Base-by-base conservation (phyloP, 1,284 basidiomycete genomes). In the Singerocomus rubriflavus region DNA sequence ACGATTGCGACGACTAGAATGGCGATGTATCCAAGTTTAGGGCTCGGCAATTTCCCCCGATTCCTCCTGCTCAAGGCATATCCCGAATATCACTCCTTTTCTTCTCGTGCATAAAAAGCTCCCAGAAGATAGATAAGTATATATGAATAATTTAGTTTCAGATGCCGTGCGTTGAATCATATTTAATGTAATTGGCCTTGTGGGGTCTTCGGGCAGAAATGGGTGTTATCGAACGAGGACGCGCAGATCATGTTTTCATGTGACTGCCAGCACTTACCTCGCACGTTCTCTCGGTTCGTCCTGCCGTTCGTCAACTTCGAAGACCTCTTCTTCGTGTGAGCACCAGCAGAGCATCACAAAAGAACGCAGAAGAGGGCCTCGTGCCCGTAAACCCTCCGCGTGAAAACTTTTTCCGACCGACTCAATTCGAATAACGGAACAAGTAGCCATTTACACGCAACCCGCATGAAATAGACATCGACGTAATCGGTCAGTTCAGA, bases 1-100 rank as follows among this genome's bases (percentile, higher is more conserved):
- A 47, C 5, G 55, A 51, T 3, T 52, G 46, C n/a, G 53, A 52
- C 6, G 48, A 44, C 26, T 52, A 61, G 36, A 26, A 34, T 1
- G 21, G 29, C 1, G 16, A 1, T 16, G 17, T 29, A 12, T 25
- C 37, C 39, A 46, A 47, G 38, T 34, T 50, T 33, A 36, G 48
- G 17, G n/a, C 17, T 39, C 31, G 33, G 37, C n/a, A 0, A 26
- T 42, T n/a, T 6, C 26, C 32, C 31, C 33, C 6, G 21, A 21
- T 21, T 21, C 21, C n/a, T 35, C 32, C 13, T 17, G 16, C 26
- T 26, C 4, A 13, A 21, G 14, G 4, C 13, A 11, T 16, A 6
- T 17, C 29, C 30, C 5, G 40, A 21, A 31, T n/a, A 21, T 21
- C 21, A 21, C 21, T 21, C 21, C 4, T 21, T 21, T 21, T 21